phyloP scores from a whole-genome alignment of 257 asterid genomes.

The Eucommia ulmoides region DNA sequence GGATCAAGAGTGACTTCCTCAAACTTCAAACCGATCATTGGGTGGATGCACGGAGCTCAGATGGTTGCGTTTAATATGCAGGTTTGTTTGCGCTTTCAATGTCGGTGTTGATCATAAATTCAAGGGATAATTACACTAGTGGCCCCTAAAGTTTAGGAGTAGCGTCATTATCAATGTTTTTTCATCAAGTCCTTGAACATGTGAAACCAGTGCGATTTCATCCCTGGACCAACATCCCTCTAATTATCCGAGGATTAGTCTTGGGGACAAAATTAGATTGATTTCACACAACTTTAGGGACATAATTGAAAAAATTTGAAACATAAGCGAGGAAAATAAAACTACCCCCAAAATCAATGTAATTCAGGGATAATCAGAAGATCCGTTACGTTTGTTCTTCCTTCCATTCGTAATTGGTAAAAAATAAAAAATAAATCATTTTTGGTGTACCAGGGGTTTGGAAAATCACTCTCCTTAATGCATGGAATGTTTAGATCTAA shows the following conservation, averaged over 20 bases:
- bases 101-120: background rate
- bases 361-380: too few species aligned
- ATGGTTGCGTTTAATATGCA: slow-evolving; percentile 98
- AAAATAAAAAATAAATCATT: too few species aligned
- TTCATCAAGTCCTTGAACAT: too few species aligned
- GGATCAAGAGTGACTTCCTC: slow-evolving; percentile 86
- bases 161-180: too few species aligned
- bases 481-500: slow-evolving; percentile 91
- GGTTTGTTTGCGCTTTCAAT: slow-evolving; percentile 25
- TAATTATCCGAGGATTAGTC: too few species aligned
- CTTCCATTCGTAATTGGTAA: too few species aligned
- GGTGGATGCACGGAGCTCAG: slow-evolving; percentile 98
- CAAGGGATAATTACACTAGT: too few species aligned
- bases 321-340: background rate
- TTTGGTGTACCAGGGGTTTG: slow-evolving; percentile 51
- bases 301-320: background rate
- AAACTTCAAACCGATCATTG: slow-evolving; percentile 54
- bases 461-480: slow-evolving; percentile 91
- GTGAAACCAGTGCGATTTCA: too few species aligned
- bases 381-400: too few species aligned
- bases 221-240: too few species aligned
- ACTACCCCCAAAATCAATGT: background rate
- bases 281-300: background rate
- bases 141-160: too few species aligned
- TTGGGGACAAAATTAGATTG: background rate